phyloP scores from a whole-genome alignment of 441 rosid species.

The Corymbia calophylla region DNA sequence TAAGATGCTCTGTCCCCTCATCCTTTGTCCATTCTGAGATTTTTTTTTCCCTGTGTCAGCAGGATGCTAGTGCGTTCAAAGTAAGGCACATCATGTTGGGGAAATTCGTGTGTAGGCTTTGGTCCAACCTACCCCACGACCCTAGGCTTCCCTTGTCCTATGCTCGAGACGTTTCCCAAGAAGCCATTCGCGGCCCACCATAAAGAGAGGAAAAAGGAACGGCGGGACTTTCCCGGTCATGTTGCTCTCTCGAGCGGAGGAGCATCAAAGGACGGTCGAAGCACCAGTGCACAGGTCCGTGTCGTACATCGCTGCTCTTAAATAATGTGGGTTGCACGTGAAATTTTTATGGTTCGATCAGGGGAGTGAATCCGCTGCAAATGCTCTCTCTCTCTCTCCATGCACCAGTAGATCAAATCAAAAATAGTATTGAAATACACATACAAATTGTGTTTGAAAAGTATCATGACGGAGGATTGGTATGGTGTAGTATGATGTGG shows the following conservation, averaged over 20 bases:
- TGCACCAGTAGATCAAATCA: background rate
- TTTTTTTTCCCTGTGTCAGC: background rate
- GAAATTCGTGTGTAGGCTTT: background rate
- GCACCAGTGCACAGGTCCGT: background rate
- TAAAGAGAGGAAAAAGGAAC: background rate
- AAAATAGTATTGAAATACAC: background rate
- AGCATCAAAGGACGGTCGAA: background rate
- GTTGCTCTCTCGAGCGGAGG: background rate
- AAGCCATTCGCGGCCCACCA: background rate
- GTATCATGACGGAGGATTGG: fast-evolving
- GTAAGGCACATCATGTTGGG: background rate
- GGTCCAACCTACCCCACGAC: background rate
- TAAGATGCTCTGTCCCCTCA: background rate
- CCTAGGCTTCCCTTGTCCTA: background rate
- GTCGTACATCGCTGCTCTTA: background rate
- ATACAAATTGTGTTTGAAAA: background rate
- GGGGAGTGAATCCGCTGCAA: background rate
- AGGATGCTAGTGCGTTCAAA: background rate
- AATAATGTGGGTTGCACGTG: background rate
- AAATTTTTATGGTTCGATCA: background rate
- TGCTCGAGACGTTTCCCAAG: background rate
- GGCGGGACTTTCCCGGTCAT: background rate
- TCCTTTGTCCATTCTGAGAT: background rate
- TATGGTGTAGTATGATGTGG: fast-evolving
- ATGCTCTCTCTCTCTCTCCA: background rate